phyloP scores from a whole-genome alignment of 2,329 filamentous ascomycete species.

The Myriosclerotinia curreyana region DNA sequence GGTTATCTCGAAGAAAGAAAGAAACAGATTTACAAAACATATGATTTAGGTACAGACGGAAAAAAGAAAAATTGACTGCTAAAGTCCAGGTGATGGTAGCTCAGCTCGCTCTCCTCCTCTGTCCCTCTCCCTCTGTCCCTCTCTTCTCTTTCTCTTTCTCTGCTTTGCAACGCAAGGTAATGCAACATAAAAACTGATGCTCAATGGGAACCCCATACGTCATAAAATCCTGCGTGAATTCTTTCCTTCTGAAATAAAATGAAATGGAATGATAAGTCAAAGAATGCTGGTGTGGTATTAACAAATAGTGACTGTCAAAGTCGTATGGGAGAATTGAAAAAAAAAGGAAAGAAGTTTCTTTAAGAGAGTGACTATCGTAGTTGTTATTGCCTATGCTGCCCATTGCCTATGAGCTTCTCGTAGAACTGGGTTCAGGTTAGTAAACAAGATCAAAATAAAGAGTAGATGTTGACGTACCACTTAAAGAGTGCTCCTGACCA shows the following conservation, averaged over 20 bases:
- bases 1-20: conserved; percentile 7
- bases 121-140: not conserved
- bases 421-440: conserved; percentile 31
- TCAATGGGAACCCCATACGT: conserved; percentile 10
- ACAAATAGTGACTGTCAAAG: conserved; percentile 19
- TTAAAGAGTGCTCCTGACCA: conserved; percentile 54
- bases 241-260: conserved; percentile 3
- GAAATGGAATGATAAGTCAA: conserved; percentile 2
- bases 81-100: conserved; percentile 19
- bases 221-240: conserved; percentile 18
- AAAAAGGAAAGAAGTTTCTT: conserved; percentile 5
- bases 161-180: conserved; percentile 2
- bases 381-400: conserved; percentile 32
- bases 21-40: conserved; percentile 15
- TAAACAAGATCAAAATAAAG: not conserved
- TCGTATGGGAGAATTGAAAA: not conserved
- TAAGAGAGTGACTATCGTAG: conserved; percentile 12
- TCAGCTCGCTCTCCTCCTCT: not conserved
- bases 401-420: conserved; percentile 35
- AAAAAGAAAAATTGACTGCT: conserved; percentile 14
- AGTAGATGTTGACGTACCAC: conserved; percentile 36
- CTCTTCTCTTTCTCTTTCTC: not conserved
- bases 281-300: conserved; percentile 9
- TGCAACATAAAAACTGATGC: conserved; percentile 6
- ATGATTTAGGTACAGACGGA: conserved; percentile 15